These are phyloP conservation scores for Erigeron canadensis DNA, from an alignment of 129 eudicot genomes.

Conservation along the genomic window DNA sequence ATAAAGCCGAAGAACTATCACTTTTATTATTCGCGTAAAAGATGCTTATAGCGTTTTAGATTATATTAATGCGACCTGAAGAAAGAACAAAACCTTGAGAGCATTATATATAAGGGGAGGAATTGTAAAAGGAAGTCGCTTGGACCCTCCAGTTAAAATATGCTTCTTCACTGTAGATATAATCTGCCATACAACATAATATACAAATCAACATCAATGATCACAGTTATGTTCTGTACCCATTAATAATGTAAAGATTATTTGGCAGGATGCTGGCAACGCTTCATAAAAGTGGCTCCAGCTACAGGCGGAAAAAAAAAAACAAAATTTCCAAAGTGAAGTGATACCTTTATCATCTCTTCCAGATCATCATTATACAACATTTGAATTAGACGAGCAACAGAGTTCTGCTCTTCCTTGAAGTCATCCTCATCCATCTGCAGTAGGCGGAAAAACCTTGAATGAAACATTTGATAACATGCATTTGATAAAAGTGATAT, in stretches of 20 bases:
- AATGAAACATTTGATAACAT: slow-evolving; percentile 19
- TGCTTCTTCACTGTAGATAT: slow-evolving; percentile 84
- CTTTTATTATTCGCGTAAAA: background rate
- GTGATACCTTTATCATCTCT: slow-evolving; percentile 85
- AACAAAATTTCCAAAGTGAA: slow-evolving; percentile 17
- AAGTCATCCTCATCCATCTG: slow-evolving; percentile 97
- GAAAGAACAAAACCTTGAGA: slow-evolving; percentile 62
- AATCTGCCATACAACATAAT: slow-evolving; percentile 55
- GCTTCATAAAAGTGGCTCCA: slow-evolving; percentile 4
- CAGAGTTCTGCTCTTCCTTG: slow-evolving; percentile 92
- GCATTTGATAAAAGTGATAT: background rate
- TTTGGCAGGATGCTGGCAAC: slow-evolving; percentile 8
- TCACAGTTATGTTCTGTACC: slow-evolving; percentile 1
- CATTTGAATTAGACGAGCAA: slow-evolving; percentile 96
- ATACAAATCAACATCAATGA: slow-evolving; percentile 22
- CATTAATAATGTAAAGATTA: slow-evolving; percentile 18
- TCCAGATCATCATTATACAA: slow-evolving; percentile 77
- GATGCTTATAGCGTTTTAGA: background rate
- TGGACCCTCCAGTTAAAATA: slow-evolving; percentile 79
- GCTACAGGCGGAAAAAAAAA: slow-evolving; percentile 3
- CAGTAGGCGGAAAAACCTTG: slow-evolving; percentile 14
- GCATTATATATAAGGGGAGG: slow-evolving; percentile 89
- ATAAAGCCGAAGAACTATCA: background rate
- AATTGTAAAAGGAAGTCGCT: slow-evolving; percentile 83
- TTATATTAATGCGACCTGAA: slow-evolving; percentile 3